A percentile compares a stretch with the other conserved stretches of the same genome.
These are phyloP conservation scores for Circinella umbellata DNA, from an alignment of 371 early-diverging fungal genomes.

Conservation along the genomic window DNA sequence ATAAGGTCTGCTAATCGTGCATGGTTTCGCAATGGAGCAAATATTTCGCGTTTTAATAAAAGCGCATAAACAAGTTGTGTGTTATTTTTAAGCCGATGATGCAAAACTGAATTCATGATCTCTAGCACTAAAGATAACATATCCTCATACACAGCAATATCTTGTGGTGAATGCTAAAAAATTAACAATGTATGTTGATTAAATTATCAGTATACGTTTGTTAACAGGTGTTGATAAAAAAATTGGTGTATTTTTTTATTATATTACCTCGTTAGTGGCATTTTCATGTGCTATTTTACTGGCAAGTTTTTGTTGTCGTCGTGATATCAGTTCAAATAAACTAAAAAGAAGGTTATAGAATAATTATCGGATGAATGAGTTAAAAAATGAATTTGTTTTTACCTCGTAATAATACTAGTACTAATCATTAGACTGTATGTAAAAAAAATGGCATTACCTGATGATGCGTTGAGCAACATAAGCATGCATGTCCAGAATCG, in stretches of 20 bases:
- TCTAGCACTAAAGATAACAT: slow-evolving; percentile 70
- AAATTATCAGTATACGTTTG: background rate
- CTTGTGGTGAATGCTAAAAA: slow-evolving; percentile 25
- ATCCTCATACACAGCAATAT: slow-evolving; percentile 68
- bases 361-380: background rate
- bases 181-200: background rate
- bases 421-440: too few relatives aligned
- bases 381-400: background rate
- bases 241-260: background rate
- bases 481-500: slow-evolving; percentile 66
- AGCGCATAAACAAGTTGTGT: slow-evolving; percentile 77
- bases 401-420: too few relatives aligned
- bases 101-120: slow-evolving; percentile 70
- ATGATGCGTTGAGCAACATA: slow-evolving; percentile 75
- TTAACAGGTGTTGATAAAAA: background rate
- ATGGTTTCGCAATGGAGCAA: slow-evolving; percentile 58
- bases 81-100: slow-evolving; percentile 68
- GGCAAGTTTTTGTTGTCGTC: slow-evolving; percentile 65
- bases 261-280: slow-evolving; percentile 28
- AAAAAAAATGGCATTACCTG: slow-evolving; percentile 45
- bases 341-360: slow-evolving; percentile 28
- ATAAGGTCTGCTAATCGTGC: slow-evolving; percentile 63
- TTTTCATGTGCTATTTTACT: slow-evolving; percentile 38
- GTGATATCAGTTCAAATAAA: slow-evolving; percentile 70
- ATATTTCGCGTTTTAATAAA: slow-evolving; percentile 71